A percentile compares a stretch with the other conserved stretches of the same genome.
These are phyloP conservation scores for Larix kaempferi DNA, from an alignment of 75 land plant species.

Conservation along the genomic window DNA sequence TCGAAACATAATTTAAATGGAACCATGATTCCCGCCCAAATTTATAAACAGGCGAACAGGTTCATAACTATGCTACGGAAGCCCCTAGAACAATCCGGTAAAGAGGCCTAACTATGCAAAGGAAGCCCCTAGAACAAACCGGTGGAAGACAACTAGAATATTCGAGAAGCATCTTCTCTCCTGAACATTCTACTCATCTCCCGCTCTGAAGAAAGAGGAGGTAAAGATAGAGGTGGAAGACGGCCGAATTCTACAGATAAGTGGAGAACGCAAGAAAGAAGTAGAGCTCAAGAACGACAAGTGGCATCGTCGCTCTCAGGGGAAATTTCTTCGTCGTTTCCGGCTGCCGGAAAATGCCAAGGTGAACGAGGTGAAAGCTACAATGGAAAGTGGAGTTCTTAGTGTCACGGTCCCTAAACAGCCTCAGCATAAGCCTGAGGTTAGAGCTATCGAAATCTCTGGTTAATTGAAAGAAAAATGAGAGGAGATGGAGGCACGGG, in stretches of 20 bases:
- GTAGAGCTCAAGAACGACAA: conserved; percentile 7
- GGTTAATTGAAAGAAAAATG: background rate
- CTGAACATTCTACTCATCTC: too few relatives aligned
- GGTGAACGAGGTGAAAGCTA: conserved; percentile 23
- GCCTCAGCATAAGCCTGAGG: background rate
- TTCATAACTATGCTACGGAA: too few relatives aligned
- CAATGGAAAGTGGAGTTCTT: conserved; percentile 37
- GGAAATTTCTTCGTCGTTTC: conserved; percentile 26
- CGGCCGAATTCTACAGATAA: conserved; percentile 21
- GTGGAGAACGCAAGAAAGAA: conserved; percentile 19
- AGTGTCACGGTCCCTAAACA: conserved; percentile 27
- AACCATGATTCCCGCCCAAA: background rate
- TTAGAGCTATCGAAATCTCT: conserved; percentile 15
- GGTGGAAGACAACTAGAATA: too few relatives aligned
- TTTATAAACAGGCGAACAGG: too few relatives aligned
- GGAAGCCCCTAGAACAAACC: too few relatives aligned
- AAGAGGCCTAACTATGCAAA: too few relatives aligned
- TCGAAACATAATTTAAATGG: too few relatives aligned
- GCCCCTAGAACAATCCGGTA: too few relatives aligned
- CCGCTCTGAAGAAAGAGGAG: too few relatives aligned
- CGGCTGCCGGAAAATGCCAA: background rate
- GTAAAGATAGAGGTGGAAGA: conserved; percentile 22
- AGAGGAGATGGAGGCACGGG: too few relatives aligned
- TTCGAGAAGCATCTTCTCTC: too few relatives aligned
- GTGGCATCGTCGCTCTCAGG: conserved; percentile 23